These are phyloP conservation scores for Colletotrichum tamarilloi DNA, from an alignment of 2,329 filamentous ascomycete species.

Conservation along the genomic window DNA sequence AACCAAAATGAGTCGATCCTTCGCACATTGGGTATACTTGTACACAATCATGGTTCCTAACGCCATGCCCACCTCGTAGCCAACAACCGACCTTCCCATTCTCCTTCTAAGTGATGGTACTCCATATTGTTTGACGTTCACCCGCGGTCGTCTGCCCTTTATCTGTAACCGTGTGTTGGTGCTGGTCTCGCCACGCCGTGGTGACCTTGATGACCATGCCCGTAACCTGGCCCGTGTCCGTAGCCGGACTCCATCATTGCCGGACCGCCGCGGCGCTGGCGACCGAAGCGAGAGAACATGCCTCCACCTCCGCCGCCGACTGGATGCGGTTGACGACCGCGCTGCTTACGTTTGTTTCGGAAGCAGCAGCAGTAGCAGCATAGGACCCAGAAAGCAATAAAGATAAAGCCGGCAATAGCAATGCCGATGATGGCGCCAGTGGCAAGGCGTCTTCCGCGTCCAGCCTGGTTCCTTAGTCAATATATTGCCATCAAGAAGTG, in stretches of 20 bases:
- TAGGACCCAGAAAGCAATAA: conserved; percentile 19
- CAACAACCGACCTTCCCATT: background rate
- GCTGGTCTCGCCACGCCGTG: conserved; percentile 12
- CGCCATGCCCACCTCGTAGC: too few relatives aligned
- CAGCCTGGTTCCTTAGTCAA: background rate
- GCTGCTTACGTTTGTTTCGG: conserved; percentile 29
- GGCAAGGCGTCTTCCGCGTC: conserved; percentile 34
- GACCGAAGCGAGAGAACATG: conserved; percentile 16
- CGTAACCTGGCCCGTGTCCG: background rate
- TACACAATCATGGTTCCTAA: background rate
- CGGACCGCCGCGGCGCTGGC: conserved; percentile 16
- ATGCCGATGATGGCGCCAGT: conserved; percentile 35
- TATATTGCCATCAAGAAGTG: background rate
- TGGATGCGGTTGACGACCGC: background rate
- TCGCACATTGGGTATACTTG: background rate
- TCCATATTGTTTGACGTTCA: too few relatives aligned
- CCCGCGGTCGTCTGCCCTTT: too few relatives aligned
- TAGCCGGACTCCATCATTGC: conserved; percentile 30
- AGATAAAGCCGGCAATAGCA: conserved; percentile 33
- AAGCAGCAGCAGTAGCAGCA: conserved; percentile 37
- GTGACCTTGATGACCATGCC: background rate
- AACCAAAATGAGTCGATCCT: background rate
- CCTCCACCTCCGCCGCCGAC: conserved; percentile 5
- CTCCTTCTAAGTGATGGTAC: background rate
- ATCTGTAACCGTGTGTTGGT: conserved; percentile 20